These are phyloP conservation scores for Gossypium gossypioides DNA, from an alignment of 441 rosid species.

Conservation along the genomic window DNA sequence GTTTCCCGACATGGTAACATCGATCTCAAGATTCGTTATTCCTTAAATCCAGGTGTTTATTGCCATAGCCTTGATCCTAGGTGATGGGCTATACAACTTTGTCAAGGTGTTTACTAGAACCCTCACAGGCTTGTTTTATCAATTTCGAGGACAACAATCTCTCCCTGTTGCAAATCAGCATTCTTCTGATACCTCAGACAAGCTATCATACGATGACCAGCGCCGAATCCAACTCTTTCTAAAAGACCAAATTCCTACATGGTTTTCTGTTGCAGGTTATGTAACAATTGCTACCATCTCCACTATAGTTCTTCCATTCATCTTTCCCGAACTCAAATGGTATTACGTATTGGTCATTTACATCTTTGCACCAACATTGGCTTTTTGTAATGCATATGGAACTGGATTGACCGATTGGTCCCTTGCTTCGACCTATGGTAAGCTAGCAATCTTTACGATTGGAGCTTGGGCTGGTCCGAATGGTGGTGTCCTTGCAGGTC, in stretches of 20 bases:
- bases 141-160: conserved; percentile 24
- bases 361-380: conserved; percentile 56
- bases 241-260: conserved; percentile 65
- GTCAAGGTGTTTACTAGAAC: conserved; percentile 66
- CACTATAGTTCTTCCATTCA: conserved; percentile 44
- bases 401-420: conserved; percentile 91
- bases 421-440: conserved; percentile 74
- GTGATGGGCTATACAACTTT: conserved; percentile 80
- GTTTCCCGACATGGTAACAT: not conserved
- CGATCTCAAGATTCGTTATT: conserved; percentile 5
- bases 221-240: conserved; percentile 56
- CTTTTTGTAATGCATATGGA: conserved; percentile 85
- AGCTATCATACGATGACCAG: conserved; percentile 50
- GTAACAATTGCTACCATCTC: conserved; percentile 47
- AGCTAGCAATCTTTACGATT: conserved; percentile 58
- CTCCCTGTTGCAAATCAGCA: conserved; percentile 34
- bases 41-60: conserved; percentile 52
- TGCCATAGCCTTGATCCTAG: conserved; percentile 75
- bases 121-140: conserved; percentile 43
- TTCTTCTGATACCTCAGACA: conserved; percentile 21
- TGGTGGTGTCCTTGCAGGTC: conserved; percentile 78
- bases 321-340: conserved; percentile 68
- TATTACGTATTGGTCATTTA: conserved; percentile 63
- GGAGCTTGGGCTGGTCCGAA: conserved; percentile 83
- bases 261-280: conserved; percentile 61